Evolutionary conservation across 2,329 filamentous ascomycete species (phyloP).

Genomic region (Remersonia thermophila): DNA sequence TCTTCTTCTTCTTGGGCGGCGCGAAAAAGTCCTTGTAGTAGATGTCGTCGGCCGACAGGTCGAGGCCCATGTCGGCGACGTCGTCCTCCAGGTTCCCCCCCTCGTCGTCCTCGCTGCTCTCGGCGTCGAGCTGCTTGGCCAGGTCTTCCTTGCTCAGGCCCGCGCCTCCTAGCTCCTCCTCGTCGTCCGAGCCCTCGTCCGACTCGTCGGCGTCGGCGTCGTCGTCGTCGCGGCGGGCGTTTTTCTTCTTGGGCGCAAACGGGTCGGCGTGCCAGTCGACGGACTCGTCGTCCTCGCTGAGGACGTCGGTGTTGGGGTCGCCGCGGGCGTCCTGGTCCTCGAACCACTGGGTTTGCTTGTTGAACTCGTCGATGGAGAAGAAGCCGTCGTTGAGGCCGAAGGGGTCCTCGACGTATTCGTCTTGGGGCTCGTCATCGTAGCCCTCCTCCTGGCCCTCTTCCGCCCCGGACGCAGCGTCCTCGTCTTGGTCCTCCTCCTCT

Average conservation of each 20-base stretch:
- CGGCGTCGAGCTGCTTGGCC: constrained; percentile 55
- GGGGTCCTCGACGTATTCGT: constrained; percentile 56
- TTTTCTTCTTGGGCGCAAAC: constrained; percentile 29
- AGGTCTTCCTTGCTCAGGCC: constrained; percentile 73
- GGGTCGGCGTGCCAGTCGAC: constrained; percentile 82
- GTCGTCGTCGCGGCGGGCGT: constrained; percentile 22
- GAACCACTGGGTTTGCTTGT: constrained; percentile 79
- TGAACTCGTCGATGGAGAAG: constrained; percentile 96
- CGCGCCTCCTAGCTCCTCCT: constrained; percentile 64
- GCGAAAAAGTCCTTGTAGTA: constrained; percentile 92
- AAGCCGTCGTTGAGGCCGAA: constrained; percentile 92
- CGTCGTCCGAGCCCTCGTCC: constrained; percentile 33
- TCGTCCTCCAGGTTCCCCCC: constrained; percentile 46
- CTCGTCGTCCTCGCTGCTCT: constrained; percentile 49
- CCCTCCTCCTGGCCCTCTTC: constrained; percentile 39
- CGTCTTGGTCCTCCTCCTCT: constrained; percentile 23
- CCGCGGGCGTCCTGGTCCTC: constrained; percentile 74
- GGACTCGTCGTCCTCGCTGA: constrained; percentile 65
- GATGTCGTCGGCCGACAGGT: constrained; percentile 70
- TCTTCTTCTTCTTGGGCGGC: constrained; percentile 62
- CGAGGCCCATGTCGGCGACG: constrained; percentile 42
- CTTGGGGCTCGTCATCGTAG: constrained; percentile 34
- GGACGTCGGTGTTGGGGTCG: constrained; percentile 60
- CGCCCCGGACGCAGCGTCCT: too few species aligned
- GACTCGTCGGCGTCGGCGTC: constrained; percentile 23